These are phyloP conservation scores for Astrephomene gubernaculifera DNA, from an alignment of 139 green algal species.

Conservation along the genomic window DNA sequence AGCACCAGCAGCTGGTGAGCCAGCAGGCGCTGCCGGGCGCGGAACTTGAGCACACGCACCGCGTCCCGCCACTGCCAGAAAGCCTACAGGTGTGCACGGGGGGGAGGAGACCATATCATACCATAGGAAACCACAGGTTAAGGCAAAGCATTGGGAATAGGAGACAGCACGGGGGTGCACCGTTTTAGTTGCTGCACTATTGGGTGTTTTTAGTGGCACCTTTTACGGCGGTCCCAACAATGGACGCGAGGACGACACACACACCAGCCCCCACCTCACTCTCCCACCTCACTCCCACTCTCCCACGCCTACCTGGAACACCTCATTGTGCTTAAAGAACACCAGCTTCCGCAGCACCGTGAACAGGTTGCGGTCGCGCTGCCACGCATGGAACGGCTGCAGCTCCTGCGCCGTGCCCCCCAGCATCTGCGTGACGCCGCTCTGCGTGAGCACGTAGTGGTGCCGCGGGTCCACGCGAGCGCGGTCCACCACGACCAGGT, in stretches of 20 bases:
- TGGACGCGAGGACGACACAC: too few species aligned
- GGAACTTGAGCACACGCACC: constrained; percentile 42
- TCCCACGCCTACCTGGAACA: constrained; percentile 44
- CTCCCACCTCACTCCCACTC: neutral
- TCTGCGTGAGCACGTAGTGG: constrained; percentile 57
- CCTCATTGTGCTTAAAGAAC: constrained; percentile 55
- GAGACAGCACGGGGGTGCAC: too few species aligned
- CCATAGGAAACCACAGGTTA: too few species aligned
- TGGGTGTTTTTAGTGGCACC: too few species aligned
- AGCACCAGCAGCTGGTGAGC: constrained; percentile 30
- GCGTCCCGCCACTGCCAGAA: constrained; percentile 58
- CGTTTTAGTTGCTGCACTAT: too few species aligned
- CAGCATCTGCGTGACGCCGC: constrained; percentile 47
- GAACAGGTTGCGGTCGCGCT: constrained; percentile 57
- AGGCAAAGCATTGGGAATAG: too few species aligned
- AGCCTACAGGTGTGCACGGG: constrained; percentile 35
- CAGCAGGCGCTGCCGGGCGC: constrained; percentile 35
- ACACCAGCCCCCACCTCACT: too few species aligned
- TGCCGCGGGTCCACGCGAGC: constrained; percentile 36
- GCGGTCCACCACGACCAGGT: constrained; percentile 53
- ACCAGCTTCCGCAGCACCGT: constrained; percentile 60
- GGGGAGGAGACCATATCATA: too few species aligned
- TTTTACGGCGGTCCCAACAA: too few species aligned
- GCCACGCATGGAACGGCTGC: constrained; percentile 54
- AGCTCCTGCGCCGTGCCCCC: constrained; percentile 46